Base-by-base conservation (phyloP, 2,329 filamentous ascomycete species). In the Trichocomaceae sp. region DNA sequence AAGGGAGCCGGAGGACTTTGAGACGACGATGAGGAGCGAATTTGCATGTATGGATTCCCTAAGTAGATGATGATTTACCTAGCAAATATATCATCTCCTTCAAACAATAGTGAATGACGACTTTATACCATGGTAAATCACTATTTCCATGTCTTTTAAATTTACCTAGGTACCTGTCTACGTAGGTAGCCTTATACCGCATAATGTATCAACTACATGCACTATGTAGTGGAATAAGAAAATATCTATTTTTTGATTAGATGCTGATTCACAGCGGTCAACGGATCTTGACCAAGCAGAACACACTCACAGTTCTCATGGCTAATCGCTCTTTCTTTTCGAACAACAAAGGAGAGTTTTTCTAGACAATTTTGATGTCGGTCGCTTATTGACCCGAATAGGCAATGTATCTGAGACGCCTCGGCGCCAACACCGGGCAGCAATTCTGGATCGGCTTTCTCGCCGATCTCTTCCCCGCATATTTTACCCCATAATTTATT, bases 1-100 rank as follows among this genome's bases (percentile, higher is more conserved):
- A 1, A 66, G 76, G 35, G 65, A 70, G 59, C 74, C 75, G 1
- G 72, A 76, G 51, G 67, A 62, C 13, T 78, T 72, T 58, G 75
- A 77, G 55, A 63, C 58, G 2, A 70, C 66, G 4, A 7, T 55
- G 2, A 33, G 54, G 20, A 47, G 31, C 2, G 39, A 48, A 22
- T 33, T 51, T n/a, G 47, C 22, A 9, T 5, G 2, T 17, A 8
- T 8, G n/a, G 35, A 37, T 37, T 37, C 29, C 12, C n/a, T n/a
- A n/a, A 20, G 39, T 41, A 41, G 39, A 41, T 41, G n/a, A n/a
- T n/a, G n/a, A n/a, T n/a, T n/a, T n/a, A n/a, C n/a, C n/a, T 17
- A 20, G n/a, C 39, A 33, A 33, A 2, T 33, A 33, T 9, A 33
- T 26, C 23, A 26, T 26, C 23, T 26, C 7, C 23, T 7, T 26